A percentile compares a stretch with the other conserved stretches of the same genome.
Evolutionary conservation across 768 basidiomycete species (phyloP).

Genomic region (Boletus rex-veris): DNA sequence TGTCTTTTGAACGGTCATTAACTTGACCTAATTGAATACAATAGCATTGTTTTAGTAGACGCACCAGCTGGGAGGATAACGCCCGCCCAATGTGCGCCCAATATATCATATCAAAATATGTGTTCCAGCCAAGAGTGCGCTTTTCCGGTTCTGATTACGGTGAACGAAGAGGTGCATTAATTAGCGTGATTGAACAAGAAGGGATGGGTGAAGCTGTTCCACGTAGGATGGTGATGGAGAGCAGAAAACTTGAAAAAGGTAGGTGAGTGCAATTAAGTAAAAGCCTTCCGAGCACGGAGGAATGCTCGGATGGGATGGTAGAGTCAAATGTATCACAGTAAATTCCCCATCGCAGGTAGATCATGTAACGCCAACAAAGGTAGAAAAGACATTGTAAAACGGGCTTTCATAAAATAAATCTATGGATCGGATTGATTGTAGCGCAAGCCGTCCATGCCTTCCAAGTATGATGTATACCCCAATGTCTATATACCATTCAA

Average conservation of each 20-base stretch:
- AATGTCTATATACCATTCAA: constrained; percentile 13
- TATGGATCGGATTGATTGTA: constrained; percentile 16
- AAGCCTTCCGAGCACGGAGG: neutral
- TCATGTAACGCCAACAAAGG: constrained; percentile 9
- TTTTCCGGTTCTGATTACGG: neutral
- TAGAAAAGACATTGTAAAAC: constrained; percentile 15
- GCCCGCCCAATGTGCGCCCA: too few relatives aligned
- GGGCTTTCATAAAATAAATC: constrained; percentile 22
- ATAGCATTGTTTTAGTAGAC: too few relatives aligned
- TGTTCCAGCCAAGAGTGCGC: neutral
- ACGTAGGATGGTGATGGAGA: neutral
- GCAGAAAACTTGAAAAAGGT: neutral
- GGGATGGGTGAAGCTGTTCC: neutral
- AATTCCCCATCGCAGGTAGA: constrained; percentile 3
- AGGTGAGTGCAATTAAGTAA: too few relatives aligned
- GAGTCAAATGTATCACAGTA: constrained; percentile 12
- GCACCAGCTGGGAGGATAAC: too few relatives aligned
- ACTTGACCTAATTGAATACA: too few relatives aligned
- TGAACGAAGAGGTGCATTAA: neutral
- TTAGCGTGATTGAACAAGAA: constrained; percentile 7
- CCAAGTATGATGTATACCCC: constrained; percentile 16
- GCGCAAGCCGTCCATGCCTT: constrained; percentile 19
- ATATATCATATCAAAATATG: too few relatives aligned
- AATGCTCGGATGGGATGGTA: neutral
- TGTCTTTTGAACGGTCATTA: too few relatives aligned